Evolutionary conservation across 2,329 filamentous ascomycete species (phyloP).

Genomic region (Neofusicoccum ribis): DNA sequence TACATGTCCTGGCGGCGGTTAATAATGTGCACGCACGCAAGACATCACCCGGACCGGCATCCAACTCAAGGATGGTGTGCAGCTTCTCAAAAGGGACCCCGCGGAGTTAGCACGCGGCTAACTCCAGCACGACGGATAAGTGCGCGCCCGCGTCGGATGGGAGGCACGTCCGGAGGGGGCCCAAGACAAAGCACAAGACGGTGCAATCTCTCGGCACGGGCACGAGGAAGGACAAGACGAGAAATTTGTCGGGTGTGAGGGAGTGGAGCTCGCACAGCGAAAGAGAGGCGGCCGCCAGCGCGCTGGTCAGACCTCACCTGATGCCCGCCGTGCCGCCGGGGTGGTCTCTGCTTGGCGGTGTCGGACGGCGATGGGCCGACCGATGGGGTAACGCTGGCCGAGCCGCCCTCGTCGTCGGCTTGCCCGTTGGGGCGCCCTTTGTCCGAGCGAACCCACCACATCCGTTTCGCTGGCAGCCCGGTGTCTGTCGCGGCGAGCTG

Average conservation of each 20-base stretch:
- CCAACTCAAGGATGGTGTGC: not conserved
- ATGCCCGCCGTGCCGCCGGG: not conserved
- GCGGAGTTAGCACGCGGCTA: not conserved
- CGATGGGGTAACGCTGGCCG: constrained; percentile 3
- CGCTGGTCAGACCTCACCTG: not conserved
- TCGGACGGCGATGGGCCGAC: not conserved
- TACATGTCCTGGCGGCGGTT: not conserved
- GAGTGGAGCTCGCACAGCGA: not conserved
- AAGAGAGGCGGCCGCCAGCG: no score
- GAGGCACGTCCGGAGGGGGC: not conserved
- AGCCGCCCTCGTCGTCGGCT: not conserved
- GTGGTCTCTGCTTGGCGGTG: not conserved
- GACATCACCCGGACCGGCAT: not conserved
- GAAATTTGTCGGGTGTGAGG: not conserved
- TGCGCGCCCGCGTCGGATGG: not conserved
- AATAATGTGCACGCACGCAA: not conserved
- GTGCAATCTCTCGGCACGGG: not conserved
- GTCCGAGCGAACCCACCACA: not conserved
- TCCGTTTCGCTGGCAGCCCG: not conserved
- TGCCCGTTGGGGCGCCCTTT: not conserved
- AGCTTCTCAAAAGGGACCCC: not conserved
- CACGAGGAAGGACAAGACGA: not conserved
- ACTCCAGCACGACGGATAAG: not conserved
- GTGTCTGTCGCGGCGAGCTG: not conserved
- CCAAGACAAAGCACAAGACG: not conserved